A percentile compares a stretch with the other conserved stretches of the same genome.
Evolutionary conservation across 2,329 filamentous ascomycete species (phyloP).

Genomic region (Xylariaceae sp.): DNA sequence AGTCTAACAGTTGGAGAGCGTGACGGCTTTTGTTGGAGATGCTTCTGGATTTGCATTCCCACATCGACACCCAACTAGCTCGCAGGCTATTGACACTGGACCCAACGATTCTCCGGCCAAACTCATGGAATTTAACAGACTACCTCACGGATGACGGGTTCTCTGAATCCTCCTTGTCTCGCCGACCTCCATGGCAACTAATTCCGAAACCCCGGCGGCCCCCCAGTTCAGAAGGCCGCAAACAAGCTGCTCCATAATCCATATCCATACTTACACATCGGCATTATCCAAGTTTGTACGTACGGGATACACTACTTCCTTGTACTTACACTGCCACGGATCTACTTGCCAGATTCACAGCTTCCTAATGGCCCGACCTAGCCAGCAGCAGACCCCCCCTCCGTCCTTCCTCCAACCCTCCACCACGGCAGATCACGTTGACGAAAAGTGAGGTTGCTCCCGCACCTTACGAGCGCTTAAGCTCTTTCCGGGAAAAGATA

Average conservation of each 20-base stretch:
- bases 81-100: slow-evolving; percentile 10
- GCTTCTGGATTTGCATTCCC: not conserved
- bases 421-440: slow-evolving; percentile 25
- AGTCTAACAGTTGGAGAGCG: not conserved
- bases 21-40: slow-evolving; percentile 1
- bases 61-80: slow-evolving; percentile 5
- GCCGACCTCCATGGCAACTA: slow-evolving; percentile 14
- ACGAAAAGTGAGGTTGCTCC: slow-evolving; percentile 23
- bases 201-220: slow-evolving; percentile 8
- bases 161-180: slow-evolving; percentile 4
- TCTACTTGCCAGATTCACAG: not conserved
- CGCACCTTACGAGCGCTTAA: slow-evolving; percentile 18
- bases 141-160: not conserved
- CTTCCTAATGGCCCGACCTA: slow-evolving; percentile 14
- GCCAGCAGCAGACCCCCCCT: slow-evolving; percentile 17
- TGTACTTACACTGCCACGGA: slow-evolving; percentile 5
- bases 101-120: not conserved
- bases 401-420: slow-evolving; percentile 15
- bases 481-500: not conserved
- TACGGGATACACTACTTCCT: too few relatives aligned
- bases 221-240: slow-evolving; percentile 28
- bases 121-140: not conserved
- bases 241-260: too few relatives aligned
- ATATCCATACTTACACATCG: not conserved
- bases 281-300: too few relatives aligned